Evolutionary conservation across 805 yeast species (phyloP), one percentile per base, ranked within the genome.

Genomic region (Wickerhamiella slavikovae): DNA sequence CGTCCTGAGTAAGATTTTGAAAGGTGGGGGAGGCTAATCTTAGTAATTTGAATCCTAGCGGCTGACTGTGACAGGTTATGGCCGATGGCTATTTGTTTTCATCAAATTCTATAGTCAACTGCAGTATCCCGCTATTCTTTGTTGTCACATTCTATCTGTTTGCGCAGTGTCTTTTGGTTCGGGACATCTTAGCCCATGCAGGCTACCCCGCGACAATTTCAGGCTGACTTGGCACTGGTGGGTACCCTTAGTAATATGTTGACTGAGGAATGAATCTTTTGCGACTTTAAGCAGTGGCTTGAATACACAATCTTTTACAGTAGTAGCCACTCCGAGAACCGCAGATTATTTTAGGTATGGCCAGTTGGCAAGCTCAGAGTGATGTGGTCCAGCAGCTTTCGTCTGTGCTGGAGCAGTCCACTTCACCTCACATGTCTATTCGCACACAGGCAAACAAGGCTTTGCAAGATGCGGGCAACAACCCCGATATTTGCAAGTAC

Each of bases 401-500:
- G 28, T 52, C 57, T 14, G 69, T 82, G 17, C 61, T 83, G 36
- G 59, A 63, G 27, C 78, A 78, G n/a, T 68, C 92, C 2, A 58
- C 78, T 38, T 70, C 89, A 2, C 52, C 73, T 9, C 55, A 64
- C 38, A 56, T 64, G 18, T 40, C 44, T 2, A 66, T 61, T 26
- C 63, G 93, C 34, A 49, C 54, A 17, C 59, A 59, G 20, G 93
- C 95, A 10, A 76, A 75, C 35, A 69, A 66, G 25, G 78, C 83
- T 2, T 60, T 83, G 30, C 65, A 64, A 13, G 66, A 63, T 25
- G 93, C 92, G 15, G 65, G 68, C 37, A 36, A 44, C 11, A 78
- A 75, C 43, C 72, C 79, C 1, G 91, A 82, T 48, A 66, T 80
- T 40, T 75, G 75, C 41, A 78, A 78, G 49, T 85, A 85, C 50